A percentile compares a stretch with the other conserved stretches of the same genome.
phyloP scores from a whole-genome alignment of 768 basidiomycete genomes.

The Boletus sp. region DNA sequence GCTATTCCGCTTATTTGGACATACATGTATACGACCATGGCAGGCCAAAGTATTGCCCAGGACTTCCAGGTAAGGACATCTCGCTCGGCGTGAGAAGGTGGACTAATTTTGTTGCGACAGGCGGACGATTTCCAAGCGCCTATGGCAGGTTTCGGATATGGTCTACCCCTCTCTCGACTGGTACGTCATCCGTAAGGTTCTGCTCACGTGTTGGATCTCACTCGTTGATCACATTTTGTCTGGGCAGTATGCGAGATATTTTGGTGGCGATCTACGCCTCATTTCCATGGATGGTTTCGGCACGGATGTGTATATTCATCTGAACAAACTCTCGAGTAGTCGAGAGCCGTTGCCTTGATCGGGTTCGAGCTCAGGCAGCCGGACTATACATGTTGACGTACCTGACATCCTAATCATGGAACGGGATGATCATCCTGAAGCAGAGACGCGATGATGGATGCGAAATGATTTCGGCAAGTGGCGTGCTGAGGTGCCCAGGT shows the following conservation, averaged over 20 bases:
- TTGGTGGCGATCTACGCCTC: slow-evolving; percentile 85
- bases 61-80: slow-evolving; percentile 48
- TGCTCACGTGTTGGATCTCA: background rate
- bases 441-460: too few relatives aligned
- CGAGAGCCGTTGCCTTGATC: slow-evolving; percentile 64
- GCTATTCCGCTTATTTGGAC: slow-evolving; percentile 98
- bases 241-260: slow-evolving; percentile 84
- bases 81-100: too few relatives aligned
- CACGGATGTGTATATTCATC: slow-evolving; percentile 88
- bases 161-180: slow-evolving; percentile 85
- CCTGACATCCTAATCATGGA: background rate
- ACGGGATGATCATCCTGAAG: background rate
- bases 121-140: slow-evolving; percentile 93
- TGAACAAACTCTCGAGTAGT: slow-evolving; percentile 84
- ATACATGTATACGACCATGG: slow-evolving; percentile 94
- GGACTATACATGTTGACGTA: background rate
- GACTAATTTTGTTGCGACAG: slow-evolving; percentile 23
- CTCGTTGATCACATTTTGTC: background rate
- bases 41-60: slow-evolving; percentile 65
- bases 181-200: slow-evolving; percentile 41
- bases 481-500: background rate
- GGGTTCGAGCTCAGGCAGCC: background rate
- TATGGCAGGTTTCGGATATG: slow-evolving; percentile 97
- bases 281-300: slow-evolving; percentile 98
- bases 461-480: too few relatives aligned